Evolutionary conservation across 495 filamentous ascomycete species (phyloP).

Genomic region (Pyrenopolyporus hunteri): DNA sequence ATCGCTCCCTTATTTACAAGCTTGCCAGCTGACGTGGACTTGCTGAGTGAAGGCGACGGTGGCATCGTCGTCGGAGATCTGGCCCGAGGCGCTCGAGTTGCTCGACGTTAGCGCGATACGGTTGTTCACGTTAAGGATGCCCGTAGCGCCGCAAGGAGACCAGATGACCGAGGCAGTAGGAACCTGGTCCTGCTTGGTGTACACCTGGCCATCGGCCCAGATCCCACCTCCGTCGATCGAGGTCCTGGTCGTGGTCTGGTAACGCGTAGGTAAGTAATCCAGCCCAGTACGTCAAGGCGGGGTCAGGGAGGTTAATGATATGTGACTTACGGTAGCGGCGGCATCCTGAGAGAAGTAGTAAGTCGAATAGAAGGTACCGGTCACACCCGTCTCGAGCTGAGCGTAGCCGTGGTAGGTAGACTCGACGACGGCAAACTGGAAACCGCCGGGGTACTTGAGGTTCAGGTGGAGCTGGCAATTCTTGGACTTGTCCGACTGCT

Average conservation of each 20-base stretch:
- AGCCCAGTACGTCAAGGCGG: background rate
- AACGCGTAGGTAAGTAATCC: background rate
- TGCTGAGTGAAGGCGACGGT: constrained; percentile 63
- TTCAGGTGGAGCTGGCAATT: constrained; percentile 66
- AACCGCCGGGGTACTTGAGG: constrained; percentile 64
- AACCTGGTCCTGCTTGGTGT: constrained; percentile 62
- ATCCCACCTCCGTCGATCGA: constrained; percentile 54
- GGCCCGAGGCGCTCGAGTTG: constrained; percentile 51
- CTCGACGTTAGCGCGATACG: constrained; percentile 57
- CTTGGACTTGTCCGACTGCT: constrained; percentile 53
- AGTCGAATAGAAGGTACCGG: constrained; percentile 60
- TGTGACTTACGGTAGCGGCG: constrained; percentile 43
- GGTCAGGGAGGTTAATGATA: background rate
- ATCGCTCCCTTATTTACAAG: constrained; percentile 46
- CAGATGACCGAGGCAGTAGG: constrained; percentile 60
- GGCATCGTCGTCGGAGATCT: constrained; percentile 62
- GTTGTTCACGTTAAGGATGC: constrained; percentile 67
- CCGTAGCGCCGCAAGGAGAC: constrained; percentile 61
- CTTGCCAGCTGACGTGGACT: constrained; percentile 58
- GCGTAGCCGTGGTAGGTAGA: constrained; percentile 65
- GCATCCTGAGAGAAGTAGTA: constrained; percentile 64
- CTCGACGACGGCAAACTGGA: constrained; percentile 62
- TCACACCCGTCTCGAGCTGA: constrained; percentile 58
- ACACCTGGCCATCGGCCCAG: constrained; percentile 57
- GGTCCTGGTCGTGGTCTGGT: constrained; percentile 56